Evolutionary conservation across 2,329 filamentous ascomycete genomes (phyloP), one percentile per base, ranked within the genome.

Genomic region (Hymenoscyphus occultus): DNA sequence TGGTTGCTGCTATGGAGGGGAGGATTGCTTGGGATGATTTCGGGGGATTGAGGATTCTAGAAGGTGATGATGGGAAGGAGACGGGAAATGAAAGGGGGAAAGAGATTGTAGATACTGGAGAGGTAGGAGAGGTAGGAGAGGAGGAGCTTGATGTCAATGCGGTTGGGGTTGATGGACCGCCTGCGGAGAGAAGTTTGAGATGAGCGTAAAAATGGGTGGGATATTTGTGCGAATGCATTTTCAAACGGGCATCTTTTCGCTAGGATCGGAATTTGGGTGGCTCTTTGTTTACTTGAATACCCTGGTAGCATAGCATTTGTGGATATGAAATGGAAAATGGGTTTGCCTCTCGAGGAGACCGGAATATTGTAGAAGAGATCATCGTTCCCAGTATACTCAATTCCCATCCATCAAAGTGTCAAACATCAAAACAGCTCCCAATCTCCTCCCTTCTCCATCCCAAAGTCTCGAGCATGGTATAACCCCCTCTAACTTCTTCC

Each of bases 1-100:
- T 83, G 70, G 77, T 74, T 60, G 86, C 85, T 39, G 87, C 88
- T 2, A 78, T 84, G 60, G 81, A 84, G 65, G 83, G 84, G 0
- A 77, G 84, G 56, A 84, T 90, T 64, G 71, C 65, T 3, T 75
- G 74, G 74, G 74, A 75, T 69, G 74, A 74, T 61, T 40, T 39
- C 16, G 74, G 71, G 0, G 72, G 79, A 39, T 75, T 77, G 69
- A 78, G 73, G 14, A 73, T 74, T 63, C 77, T 80, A 10, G 77
- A 76, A 59, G 76, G 76, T 13, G 75, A 42, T 2, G 56, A 59
- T 39, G 48, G n/a, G n/a, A 6, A 54, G 19, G 48, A 12, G 13
- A 51, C 19, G 6, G 45, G 9, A 4, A 51, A 28, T 19, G 48
- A 22, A 22, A 28, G 13, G 19, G 10, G 13, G 3, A 28, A 54